A percentile compares a stretch with the other conserved stretches of the same genome.
phyloP scores from a whole-genome alignment of 2,329 filamentous ascomycete species.

The Lomentospora prolificans region DNA sequence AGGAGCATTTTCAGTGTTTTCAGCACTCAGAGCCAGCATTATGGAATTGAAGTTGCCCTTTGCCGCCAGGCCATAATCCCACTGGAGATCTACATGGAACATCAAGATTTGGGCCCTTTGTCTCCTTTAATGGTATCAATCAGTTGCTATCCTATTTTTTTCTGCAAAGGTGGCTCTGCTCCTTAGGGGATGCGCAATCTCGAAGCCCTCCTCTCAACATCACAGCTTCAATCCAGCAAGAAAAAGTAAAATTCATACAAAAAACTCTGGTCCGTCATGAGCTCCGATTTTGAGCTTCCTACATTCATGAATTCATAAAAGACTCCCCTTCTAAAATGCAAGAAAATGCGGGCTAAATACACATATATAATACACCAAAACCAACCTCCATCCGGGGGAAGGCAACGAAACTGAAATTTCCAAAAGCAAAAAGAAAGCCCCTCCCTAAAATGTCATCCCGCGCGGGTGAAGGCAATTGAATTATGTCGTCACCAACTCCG shows the following conservation, averaged over 20 bases:
- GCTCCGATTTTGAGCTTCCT: neutral
- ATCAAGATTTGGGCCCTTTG: no score
- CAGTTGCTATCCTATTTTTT: no score
- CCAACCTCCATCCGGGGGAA: neutral
- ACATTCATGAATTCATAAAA: conserved; percentile 5
- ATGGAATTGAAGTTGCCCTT: no score
- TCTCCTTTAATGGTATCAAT: no score
- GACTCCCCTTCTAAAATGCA: conserved; percentile 6
- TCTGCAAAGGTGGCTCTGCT: no score
- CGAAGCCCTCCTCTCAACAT: neutral
- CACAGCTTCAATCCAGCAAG: neutral
- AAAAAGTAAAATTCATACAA: neutral
- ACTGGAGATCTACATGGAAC: no score
- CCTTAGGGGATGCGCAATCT: neutral
- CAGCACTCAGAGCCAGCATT: no score
- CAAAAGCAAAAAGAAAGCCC: neutral
- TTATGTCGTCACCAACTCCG: conserved; percentile 1
- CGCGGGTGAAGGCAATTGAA: no score
- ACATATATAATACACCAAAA: neutral
- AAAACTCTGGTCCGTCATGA: no score
- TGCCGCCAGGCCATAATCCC: no score
- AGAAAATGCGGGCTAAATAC: neutral
- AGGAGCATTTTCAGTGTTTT: no score
- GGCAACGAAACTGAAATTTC: neutral
- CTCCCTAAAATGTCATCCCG: no score